Evolutionary conservation across 2,329 filamentous ascomycete species (phyloP).

Genomic region (Botrytis byssoidea): DNA sequence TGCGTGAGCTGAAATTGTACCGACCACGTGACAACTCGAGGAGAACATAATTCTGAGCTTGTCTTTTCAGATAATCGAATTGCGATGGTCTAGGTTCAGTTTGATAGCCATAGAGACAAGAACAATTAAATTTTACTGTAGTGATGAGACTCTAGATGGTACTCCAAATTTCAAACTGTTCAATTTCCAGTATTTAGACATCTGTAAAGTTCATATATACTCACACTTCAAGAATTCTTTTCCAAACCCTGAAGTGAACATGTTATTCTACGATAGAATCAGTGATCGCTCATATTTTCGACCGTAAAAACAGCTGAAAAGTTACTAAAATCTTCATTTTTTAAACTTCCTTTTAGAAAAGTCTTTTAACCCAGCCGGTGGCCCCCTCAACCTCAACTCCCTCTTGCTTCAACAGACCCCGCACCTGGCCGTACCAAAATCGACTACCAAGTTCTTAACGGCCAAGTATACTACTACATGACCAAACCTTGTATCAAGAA

Average conservation of each 20-base stretch:
- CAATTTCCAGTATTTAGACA: neutral
- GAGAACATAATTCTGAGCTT: neutral
- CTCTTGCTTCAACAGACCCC: neutral
- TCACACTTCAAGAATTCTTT: neutral
- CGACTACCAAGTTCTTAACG: neutral
- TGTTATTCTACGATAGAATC: neutral
- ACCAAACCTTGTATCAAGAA: neutral
- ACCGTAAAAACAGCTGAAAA: neutral
- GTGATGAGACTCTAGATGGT: neutral
- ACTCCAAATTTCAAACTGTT: neutral
- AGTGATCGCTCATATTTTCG: neutral
- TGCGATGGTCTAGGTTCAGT: neutral
- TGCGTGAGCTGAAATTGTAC: neutral
- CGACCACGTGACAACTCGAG: neutral
- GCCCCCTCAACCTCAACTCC: neutral
- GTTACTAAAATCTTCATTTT: neutral
- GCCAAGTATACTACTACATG: neutral
- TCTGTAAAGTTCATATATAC: neutral
- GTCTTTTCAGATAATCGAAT: neutral
- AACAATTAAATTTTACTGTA: neutral
- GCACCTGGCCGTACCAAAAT: neutral
- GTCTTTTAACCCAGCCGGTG: neutral
- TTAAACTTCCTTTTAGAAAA: neutral
- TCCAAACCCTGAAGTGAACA: neutral
- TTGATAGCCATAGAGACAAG: neutral